Conservation (phyloP, 331 rosid species). For the Acacia concinna region DNA sequence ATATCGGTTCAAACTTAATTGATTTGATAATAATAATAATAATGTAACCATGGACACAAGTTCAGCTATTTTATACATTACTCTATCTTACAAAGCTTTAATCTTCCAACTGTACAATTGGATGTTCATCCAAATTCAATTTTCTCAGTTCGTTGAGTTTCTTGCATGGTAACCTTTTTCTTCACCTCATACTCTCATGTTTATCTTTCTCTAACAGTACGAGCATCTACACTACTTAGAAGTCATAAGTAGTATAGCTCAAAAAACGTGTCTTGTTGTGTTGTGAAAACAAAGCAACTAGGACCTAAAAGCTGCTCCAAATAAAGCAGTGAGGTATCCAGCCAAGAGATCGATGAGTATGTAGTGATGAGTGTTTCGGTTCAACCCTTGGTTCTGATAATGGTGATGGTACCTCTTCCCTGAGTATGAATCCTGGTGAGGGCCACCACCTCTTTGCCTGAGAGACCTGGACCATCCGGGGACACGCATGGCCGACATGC, state of each 20-base stretch:
- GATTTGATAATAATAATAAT: neutral
- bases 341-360: neutral
- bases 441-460: constrained; percentile 97
- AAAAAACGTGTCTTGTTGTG: neutral
- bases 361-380: neutral
- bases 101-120: constrained; percentile 46
- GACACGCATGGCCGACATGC: constrained; percentile 97
- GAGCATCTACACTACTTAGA: neutral
- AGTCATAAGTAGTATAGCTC: neutral
- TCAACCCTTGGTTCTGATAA: constrained; percentile 89
- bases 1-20: neutral
- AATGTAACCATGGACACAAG: neutral
- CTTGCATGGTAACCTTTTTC: neutral
- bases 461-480: constrained; percentile 77
- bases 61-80: constrained; percentile 6
- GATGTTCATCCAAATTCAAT: constrained; percentile 32
- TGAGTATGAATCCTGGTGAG: constrained; percentile 87
- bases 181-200: neutral
- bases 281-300: constrained; percentile 37
- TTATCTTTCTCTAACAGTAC: neutral
- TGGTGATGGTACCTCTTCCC: constrained; percentile 94
- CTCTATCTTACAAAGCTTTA: neutral
- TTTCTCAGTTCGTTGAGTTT: neutral
- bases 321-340: constrained; percentile 9
- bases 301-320: constrained; percentile 36